Evolutionary conservation across 2,329 filamentous ascomycete species (phyloP), one percentile per base, ranked within the genome.

Genomic region (Coccinonectria pachysandricola): DNA sequence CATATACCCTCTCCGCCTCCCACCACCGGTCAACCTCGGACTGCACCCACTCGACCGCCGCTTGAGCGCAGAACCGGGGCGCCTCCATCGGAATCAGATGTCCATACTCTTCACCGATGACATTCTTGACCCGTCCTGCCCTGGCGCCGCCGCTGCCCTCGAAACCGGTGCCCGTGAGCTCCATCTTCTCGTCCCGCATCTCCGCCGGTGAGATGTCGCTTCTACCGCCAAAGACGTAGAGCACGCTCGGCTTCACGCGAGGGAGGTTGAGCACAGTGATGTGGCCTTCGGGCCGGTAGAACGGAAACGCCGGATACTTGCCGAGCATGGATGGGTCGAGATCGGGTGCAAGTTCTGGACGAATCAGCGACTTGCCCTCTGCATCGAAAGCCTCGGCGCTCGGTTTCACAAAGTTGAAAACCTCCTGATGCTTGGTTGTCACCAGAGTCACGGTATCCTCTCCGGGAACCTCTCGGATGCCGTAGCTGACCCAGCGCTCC

Each of bases 1-100:
- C 52, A 36, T 75, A 81, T 27, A 58, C 59, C 15, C 54, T 53
- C 52, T 79, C 67, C 41, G 78, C 68, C 3, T 45, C 51, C 36
- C 62, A 56, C 72, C 75, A 81, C 15, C 60, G 52, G 21, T 55
- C 48, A 36, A 81, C 37, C 48, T 79, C 73, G n/a, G 46, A 43
- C 0, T 52, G 61, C 29, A 82, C 52, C 63, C 75, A 83, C 14
- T 50, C 46, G 0, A 66, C 68, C 0, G 70, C 65, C 11, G 68
- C 53, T 31, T 68, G 60, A 2, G 84, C 87, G 35, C 77, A 80
- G 43, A 71, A 62, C 3, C 45, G 59, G 0, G 82, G 80, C 19
- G 71, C 68, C 54, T 94, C 86, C 71, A 94, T 82, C 0, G 87
- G 79, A 15, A 95, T 71, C 21, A 95, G 54, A 53, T 96, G 88